These are phyloP conservation scores for Diversispora epigaea DNA, from an alignment of 192 early-diverging fungal genomes.

Conservation along the genomic window DNA sequence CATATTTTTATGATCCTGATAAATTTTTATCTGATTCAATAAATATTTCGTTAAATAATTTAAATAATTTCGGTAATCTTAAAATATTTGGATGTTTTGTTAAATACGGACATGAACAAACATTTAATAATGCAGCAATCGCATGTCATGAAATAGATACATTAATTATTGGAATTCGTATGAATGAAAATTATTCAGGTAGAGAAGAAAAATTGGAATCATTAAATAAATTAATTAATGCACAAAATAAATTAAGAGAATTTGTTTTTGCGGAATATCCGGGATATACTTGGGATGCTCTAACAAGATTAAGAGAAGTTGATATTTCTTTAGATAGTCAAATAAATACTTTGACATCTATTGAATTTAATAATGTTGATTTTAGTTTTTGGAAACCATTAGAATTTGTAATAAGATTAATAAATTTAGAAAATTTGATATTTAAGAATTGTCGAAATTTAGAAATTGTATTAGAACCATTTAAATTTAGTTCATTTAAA, in stretches of 20 bases:
- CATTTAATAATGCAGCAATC: background rate
- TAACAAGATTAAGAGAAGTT: constrained; percentile 7
- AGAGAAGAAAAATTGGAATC: background rate
- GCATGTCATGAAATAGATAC: background rate
- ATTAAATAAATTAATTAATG: constrained; percentile 9
- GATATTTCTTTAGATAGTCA: constrained; percentile 5
- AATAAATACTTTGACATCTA: background rate
- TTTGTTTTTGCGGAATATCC: constrained; percentile 15
- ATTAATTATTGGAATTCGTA: background rate
- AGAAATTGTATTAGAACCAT: constrained; percentile 7
- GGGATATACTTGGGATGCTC: constrained; percentile 3
- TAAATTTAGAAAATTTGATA: constrained; percentile 4
- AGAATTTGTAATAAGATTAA: background rate
- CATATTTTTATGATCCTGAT: background rate
- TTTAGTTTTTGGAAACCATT: constrained; percentile 18
- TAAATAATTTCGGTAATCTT: constrained; percentile 11
- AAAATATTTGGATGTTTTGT: constrained; percentile 9
- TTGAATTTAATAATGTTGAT: constrained; percentile 11
- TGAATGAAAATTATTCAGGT: constrained; percentile 10
- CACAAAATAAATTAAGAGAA: constrained; percentile 5
- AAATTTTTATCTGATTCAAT: background rate
- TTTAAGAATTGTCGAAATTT: constrained; percentile 1
- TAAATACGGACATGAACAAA: background rate
- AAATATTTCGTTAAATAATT: too few species aligned
- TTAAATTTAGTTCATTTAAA: background rate